Percentiles rank a stretch among this genome's conserved stretches.
These are phyloP conservation scores for Jimgerdemannia flammicorona DNA, from an alignment of 192 early-diverging fungal genomes.

Conservation along the genomic window DNA sequence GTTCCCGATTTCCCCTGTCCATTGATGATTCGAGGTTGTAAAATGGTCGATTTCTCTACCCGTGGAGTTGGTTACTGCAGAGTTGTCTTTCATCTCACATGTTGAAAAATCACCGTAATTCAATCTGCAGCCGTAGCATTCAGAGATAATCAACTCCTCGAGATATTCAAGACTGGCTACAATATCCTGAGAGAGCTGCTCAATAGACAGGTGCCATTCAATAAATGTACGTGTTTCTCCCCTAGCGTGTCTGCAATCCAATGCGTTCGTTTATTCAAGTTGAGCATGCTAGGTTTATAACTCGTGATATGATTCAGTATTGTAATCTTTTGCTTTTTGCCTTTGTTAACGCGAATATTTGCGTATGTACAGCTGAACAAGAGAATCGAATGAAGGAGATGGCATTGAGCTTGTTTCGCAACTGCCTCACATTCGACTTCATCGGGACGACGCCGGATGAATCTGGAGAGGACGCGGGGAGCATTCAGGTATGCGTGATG, in stretches of 20 bases:
- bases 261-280: not conserved
- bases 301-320: not conserved
- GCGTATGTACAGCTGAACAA: conserved; percentile 19
- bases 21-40: not conserved
- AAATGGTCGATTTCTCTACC: no score
- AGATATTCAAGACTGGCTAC: conserved; percentile 26
- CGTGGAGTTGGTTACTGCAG: no score
- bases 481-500: conserved; percentile 56
- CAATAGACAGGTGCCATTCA: conserved; percentile 28
- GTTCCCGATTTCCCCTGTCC: no score
- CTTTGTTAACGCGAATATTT: conserved; percentile 28
- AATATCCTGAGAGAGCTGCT: conserved; percentile 38
- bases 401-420: conserved; percentile 56
- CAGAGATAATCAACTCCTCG: conserved; percentile 33
- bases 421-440: conserved; percentile 80
- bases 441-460: conserved; percentile 77
- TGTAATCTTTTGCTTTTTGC: conserved; percentile 11
- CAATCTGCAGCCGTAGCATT: conserved; percentile 37
- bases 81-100: not conserved
- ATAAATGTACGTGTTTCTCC: conserved; percentile 25
- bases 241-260: not conserved
- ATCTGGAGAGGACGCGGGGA: conserved; percentile 71
- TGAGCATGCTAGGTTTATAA: not conserved
- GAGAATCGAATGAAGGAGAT: conserved; percentile 40
- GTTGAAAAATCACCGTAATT: conserved; percentile 1